A percentile compares a stretch with the other conserved stretches of the same genome.
These are phyloP conservation scores for Aspergillus thermomutatus DNA, from an alignment of 2,329 filamentous ascomycete species.

Conservation along the genomic window DNA sequence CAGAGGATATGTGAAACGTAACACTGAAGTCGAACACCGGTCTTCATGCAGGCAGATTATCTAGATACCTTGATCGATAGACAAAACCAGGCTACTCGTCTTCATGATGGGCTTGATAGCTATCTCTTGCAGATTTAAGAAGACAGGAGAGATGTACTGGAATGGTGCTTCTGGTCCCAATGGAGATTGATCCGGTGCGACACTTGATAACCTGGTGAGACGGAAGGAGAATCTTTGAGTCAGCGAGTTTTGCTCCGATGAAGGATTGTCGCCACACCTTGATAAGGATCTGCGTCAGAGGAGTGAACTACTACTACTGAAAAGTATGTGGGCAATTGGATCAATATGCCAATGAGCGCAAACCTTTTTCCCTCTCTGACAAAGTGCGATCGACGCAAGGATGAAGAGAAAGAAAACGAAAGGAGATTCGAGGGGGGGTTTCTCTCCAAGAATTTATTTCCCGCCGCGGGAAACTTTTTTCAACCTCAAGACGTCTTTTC, in stretches of 20 bases:
- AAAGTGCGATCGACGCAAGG: not conserved
- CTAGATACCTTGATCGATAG: conserved; percentile 42
- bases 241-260: conserved; percentile 3
- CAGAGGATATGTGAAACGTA: conserved; percentile 4
- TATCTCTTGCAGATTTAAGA: conserved; percentile 16
- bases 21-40: conserved; percentile 36
- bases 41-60: conserved; percentile 39
- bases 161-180: conserved; percentile 10
- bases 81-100: conserved; percentile 38
- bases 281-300: no score
- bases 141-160: conserved; percentile 28
- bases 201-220: not conserved
- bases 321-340: no score
- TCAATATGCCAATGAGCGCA: no score
- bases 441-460: not conserved
- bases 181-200: conserved; percentile 4
- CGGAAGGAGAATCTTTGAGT: conserved; percentile 6
- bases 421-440: not conserved
- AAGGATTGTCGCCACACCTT: not conserved
- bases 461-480: not conserved
- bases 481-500: not conserved
- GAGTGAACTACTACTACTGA: no score
- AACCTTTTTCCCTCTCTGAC: not conserved
- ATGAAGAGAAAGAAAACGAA: conserved; percentile 7
- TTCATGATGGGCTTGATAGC: conserved; percentile 30